phyloP scores from a whole-genome alignment of 352 stramenopile genomes.

The Globisporangium lucens region DNA sequence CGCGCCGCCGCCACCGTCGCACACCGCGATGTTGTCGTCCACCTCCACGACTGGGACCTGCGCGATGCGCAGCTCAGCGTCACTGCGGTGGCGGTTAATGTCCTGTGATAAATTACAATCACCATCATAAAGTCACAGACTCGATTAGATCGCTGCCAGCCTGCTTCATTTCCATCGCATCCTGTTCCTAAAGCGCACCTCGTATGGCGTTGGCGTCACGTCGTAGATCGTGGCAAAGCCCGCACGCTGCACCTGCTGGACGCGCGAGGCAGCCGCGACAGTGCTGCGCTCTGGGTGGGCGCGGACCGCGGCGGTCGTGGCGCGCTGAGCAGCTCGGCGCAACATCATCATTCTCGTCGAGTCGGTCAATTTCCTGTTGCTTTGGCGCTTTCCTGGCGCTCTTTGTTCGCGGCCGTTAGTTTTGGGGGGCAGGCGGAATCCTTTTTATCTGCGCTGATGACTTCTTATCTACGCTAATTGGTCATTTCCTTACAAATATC shows the following conservation, averaged over 20 bases:
- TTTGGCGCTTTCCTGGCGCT: constrained; percentile 13
- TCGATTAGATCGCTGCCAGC: background rate
- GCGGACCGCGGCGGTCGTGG: constrained; percentile 18
- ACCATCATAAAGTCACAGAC: background rate
- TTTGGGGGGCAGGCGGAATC: background rate
- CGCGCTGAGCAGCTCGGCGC: constrained; percentile 24
- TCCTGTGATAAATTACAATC: constrained; percentile 34
- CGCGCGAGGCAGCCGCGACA: constrained; percentile 12
- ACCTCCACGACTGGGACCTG: constrained; percentile 91
- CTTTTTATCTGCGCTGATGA: background rate
- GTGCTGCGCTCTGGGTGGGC: constrained; percentile 4
- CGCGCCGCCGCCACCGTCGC: constrained; percentile 93
- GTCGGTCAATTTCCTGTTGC: background rate
- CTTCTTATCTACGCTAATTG: background rate
- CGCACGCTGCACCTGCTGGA: constrained; percentile 36
- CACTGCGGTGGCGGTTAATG: constrained; percentile 83
- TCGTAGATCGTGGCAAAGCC: constrained; percentile 75
- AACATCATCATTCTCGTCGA: constrained; percentile 17
- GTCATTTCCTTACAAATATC: background rate
- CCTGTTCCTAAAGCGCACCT: constrained; percentile 28
- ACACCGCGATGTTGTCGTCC: constrained; percentile 89
- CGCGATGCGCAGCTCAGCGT: constrained; percentile 88
- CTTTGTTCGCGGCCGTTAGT: constrained; percentile 15
- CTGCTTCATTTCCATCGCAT: background rate
- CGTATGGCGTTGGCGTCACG: constrained; percentile 43